Base-by-base conservation (phyloP, 495 filamentous ascomycete genomes). In the Penicillium pulvis region DNA sequence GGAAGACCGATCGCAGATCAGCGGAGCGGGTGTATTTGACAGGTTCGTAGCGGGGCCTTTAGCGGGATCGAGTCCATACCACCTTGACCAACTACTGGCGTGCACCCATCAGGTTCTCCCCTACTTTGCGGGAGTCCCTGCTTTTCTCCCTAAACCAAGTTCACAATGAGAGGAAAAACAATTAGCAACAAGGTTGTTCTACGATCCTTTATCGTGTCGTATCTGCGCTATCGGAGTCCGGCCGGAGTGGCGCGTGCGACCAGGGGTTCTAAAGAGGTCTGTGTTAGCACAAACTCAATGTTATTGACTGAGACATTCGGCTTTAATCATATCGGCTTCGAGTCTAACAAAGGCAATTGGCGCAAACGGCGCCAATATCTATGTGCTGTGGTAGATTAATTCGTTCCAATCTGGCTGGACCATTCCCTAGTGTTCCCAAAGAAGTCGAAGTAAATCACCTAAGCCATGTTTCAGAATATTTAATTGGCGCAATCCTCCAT, bases 1-100 rank as follows among this genome's bases (percentile, higher is more conserved):
- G 33, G 59, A 41, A 56, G 24, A 35, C 41, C 60, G 54, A 60
- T 56, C 56, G 47, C 47, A 56, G 61, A 54, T 64, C 51, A 53
- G 46, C 23, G 30, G 55, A 45, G 36, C 44, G 23, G 14, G 24
- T 31, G 26, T 49, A 49, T 49, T 49, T 49, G 46, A 49, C 46
- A 49, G 26, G 46, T 30, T 30, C 46, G 46, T 49, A 30, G 2
- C 46, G 16, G 16, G 2, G 26, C 26, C 14, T 12, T 49, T n/a
- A 31, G 24, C 19, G 26, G 26, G 26, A 23, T 24, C 26, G 3
- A 48, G 46, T 23, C 28, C 28, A 28, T 28, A 4, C 28, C 28
- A 28, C 28, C 28, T 7, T 28, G 28, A 28, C 28, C 20, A 23
- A 23, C 20, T 23, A 28, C 28, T 28, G 6, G 6, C 28, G 4